These are phyloP conservation scores for Penicillium ochrochloron DNA, from an alignment of 495 filamentous ascomycete genomes.

Conservation along the genomic window DNA sequence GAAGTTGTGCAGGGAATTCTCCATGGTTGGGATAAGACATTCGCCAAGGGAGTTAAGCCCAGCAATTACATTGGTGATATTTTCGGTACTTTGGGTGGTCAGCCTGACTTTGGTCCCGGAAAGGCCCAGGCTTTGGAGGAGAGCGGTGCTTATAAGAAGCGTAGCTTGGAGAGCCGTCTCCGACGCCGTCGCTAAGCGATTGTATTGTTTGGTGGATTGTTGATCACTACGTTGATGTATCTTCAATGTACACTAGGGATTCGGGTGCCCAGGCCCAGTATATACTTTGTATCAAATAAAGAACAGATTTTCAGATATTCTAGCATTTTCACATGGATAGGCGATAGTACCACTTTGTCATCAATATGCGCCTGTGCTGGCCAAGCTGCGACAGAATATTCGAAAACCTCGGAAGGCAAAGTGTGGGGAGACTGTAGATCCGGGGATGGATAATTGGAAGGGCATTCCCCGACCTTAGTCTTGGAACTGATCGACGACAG, in stretches of 20 bases:
- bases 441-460: too few species aligned
- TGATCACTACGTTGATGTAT: background rate
- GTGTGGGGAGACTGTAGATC: too few species aligned
- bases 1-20: conserved; percentile 71
- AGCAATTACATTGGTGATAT: conserved; percentile 77
- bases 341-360: too few species aligned
- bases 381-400: too few species aligned
- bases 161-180: conserved; percentile 20
- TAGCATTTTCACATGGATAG: too few species aligned
- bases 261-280: background rate
- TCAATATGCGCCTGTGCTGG: too few species aligned
- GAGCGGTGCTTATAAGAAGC: conserved; percentile 37
- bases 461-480: too few species aligned
- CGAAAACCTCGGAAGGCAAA: too few species aligned
- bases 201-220: background rate
- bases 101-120: conserved; percentile 68
- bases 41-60: conserved; percentile 60
- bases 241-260: background rate
- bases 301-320: background rate
- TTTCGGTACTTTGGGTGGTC: conserved; percentile 67
- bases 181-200: conserved; percentile 18
- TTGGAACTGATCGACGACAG: too few species aligned
- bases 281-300: background rate
- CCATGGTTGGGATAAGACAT: conserved; percentile 60
- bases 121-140: conserved; percentile 33